Evolutionary conservation across 2,329 filamentous ascomycete genomes (phyloP), one percentile per base, ranked within the genome.

Genomic region (Colletotrichum higginsianum): DNA sequence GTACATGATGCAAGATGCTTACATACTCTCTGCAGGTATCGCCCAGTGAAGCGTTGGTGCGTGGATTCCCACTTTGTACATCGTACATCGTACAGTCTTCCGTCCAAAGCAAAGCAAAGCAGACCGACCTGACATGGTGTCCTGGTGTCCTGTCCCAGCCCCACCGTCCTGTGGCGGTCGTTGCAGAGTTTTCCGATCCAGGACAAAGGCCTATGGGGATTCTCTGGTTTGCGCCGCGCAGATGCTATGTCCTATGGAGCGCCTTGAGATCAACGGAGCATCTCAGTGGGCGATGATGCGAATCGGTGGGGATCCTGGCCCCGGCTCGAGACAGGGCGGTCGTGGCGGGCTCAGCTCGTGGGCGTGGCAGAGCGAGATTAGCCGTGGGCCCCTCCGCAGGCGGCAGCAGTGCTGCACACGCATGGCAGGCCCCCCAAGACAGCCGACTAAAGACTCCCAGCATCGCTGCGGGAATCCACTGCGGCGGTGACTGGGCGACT

Each of bases 111-210:
- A 30, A 30, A 30, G 30, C 30, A 30, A 30, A 26, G 26, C 26
- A 26, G 30, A 30, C 30, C 30, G 30, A 30, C 30, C 30, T 30
- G 8, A 9, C 30, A 30, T 30, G 30, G 30, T 30, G 6, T 40
- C 38, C 18, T 40, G 35, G 53, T 42, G 12, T 42, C 26, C 30
- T 23, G 53, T 50, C 53, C 63, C 63, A 58, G 53, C 42, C 53
- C 63, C 63, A 58, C 62, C 30, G 55, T 47, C 55, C 40, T 30
- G 55, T 44, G 44, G 63, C 61, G 40, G 67, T 56, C 53, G 68
- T 67, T 63, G 68, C 68, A 67, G 68, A 71, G 68, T 71, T 71
- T 71, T 67, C 68, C 64, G 64, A 67, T 67, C 42, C 42, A 63
- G 57, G 50, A 35, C 49, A 61, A 47, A 64, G 50, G 53, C 47